Evolutionary conservation across 208 protist species (phyloP).

Genomic region (Tritrichomonas foetus): DNA sequence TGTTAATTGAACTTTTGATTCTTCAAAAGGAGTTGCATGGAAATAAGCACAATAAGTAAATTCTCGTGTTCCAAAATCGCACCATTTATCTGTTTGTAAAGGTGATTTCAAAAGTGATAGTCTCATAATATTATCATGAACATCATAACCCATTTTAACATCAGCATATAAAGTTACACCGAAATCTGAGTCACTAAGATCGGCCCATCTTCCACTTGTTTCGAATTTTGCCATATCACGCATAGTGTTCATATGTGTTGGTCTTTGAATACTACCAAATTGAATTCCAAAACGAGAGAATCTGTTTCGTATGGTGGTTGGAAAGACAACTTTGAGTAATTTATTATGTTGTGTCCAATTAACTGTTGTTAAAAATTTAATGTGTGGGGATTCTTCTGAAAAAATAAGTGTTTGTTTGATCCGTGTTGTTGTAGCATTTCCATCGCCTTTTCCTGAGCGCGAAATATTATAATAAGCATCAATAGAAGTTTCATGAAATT

Average conservation of each 20-base stretch:
- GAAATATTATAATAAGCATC: neutral
- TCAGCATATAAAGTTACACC: neutral
- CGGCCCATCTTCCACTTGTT: conserved; percentile 4
- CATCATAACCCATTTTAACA: neutral
- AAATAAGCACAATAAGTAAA: neutral
- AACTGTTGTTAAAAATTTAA: neutral
- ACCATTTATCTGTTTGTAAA: neutral
- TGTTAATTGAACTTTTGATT: neutral
- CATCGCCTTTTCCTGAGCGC: neutral
- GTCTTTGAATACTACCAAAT: neutral
- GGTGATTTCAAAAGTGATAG: neutral
- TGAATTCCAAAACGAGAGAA: neutral
- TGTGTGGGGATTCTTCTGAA: neutral
- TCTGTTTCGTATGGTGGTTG: neutral
- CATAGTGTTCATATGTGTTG: neutral
- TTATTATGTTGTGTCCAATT: conserved; percentile 35
- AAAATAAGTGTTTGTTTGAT: neutral
- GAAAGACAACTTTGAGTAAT: neutral
- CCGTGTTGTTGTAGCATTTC: neutral
- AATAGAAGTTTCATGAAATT: neutral
- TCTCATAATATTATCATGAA: neutral
- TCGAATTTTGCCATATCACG: conserved; percentile 14
- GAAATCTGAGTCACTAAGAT: neutral
- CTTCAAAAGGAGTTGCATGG: neutral
- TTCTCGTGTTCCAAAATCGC: neutral